Conservation (phyloP, 371 early-diverging fungal species). For the Basidiobolus meristosporus region DNA sequence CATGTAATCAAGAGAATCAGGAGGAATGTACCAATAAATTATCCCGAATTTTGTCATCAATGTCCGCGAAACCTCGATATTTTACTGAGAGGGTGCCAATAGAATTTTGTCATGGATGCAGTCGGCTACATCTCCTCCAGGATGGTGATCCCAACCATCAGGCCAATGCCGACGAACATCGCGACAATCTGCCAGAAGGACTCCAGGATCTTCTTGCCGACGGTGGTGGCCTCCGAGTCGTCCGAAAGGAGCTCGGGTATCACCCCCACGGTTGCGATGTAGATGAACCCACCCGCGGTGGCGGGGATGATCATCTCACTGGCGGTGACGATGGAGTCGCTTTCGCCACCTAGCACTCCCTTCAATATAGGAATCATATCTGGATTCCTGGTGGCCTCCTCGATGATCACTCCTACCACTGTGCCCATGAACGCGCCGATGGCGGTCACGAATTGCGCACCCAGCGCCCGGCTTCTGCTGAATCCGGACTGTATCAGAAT, state of each 20-base stretch:
- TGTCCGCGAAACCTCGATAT: too few relatives aligned
- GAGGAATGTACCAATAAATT: too few relatives aligned
- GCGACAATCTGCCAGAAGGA: slow-evolving; percentile 11
- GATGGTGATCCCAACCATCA: too few relatives aligned
- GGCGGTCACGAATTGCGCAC: slow-evolving; percentile 70
- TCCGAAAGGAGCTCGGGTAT: slow-evolving; percentile 64
- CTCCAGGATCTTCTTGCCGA: slow-evolving; percentile 14
- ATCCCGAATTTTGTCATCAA: too few relatives aligned
- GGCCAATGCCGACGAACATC: slow-evolving; percentile 16
- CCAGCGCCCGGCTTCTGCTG: slow-evolving; percentile 45
- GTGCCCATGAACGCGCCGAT: slow-evolving; percentile 68
- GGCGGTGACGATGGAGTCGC: slow-evolving; percentile 10
- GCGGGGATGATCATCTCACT: slow-evolving; percentile 66
- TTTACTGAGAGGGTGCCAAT: too few relatives aligned
- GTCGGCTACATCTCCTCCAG: too few relatives aligned
- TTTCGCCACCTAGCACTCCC: too few relatives aligned
- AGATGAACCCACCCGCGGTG: slow-evolving; percentile 78
- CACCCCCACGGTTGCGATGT: slow-evolving; percentile 75
- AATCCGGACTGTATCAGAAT: slow-evolving; percentile 74
- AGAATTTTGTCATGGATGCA: too few relatives aligned
- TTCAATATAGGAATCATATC: too few relatives aligned
- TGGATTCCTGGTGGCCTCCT: slow-evolving; percentile 20
- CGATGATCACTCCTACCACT: slow-evolving; percentile 56
- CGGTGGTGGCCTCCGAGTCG: too few relatives aligned
- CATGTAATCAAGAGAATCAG: background rate